A percentile compares a stretch with the other conserved stretches of the same genome.
phyloP scores from a whole-genome alignment of 495 filamentous ascomycete species.

The Lentithecium fluviatile region DNA sequence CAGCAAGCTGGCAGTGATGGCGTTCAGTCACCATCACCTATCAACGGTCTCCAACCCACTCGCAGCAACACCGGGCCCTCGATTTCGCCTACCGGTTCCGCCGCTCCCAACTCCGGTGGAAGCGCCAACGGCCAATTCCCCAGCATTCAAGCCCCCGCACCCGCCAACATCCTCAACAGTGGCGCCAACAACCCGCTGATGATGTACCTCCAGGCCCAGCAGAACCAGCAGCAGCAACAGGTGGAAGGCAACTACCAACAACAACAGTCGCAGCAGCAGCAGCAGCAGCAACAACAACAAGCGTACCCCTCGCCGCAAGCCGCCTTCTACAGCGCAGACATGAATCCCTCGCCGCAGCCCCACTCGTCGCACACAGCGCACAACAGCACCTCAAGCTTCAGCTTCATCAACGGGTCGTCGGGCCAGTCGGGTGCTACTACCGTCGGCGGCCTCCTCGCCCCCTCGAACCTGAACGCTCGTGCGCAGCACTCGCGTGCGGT shows the following conservation, averaged over 20 bases:
- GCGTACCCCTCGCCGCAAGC: constrained; percentile 59
- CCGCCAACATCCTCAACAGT: constrained; percentile 72
- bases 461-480: constrained; percentile 61
- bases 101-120: constrained; percentile 54
- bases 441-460: constrained; percentile 72
- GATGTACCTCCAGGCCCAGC: constrained; percentile 76
- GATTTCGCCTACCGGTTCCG: constrained; percentile 66
- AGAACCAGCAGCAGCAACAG: constrained; percentile 51
- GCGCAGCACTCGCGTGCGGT: constrained; percentile 80
- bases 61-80: constrained; percentile 62
- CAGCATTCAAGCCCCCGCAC: constrained; percentile 56
- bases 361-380: constrained; percentile 48
- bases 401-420: constrained; percentile 8
- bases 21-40: constrained; percentile 62
- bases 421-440: constrained; percentile 59
- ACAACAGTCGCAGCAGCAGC: constrained; percentile 53
- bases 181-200: constrained; percentile 84
- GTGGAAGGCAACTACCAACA: constrained; percentile 51
- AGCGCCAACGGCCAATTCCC: constrained; percentile 53
- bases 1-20: constrained; percentile 42
- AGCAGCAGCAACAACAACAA: constrained; percentile 59
- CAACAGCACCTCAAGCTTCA: constrained; percentile 57
- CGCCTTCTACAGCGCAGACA: constrained; percentile 58
- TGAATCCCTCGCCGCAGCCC: constrained; percentile 50
- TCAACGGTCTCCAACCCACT: constrained; percentile 50